phyloP scores from a whole-genome alignment of 805 yeast species.

The Pichia californica region DNA sequence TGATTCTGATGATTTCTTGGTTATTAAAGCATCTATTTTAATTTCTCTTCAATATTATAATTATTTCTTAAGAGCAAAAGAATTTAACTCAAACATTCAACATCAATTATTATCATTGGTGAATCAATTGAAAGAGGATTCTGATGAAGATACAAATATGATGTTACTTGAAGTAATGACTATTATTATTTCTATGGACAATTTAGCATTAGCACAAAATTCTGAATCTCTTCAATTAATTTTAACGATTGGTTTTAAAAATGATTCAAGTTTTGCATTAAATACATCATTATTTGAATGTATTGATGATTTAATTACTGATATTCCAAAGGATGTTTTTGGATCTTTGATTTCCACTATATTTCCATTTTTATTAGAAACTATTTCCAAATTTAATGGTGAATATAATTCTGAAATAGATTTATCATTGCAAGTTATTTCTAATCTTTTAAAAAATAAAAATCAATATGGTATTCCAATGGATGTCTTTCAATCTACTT shows the following conservation, averaged over 20 bases:
- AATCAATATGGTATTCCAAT: slow-evolving; percentile 16
- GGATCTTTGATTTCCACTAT: slow-evolving; percentile 41
- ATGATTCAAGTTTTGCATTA: slow-evolving; percentile 68
- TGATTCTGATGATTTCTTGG: slow-evolving; percentile 18
- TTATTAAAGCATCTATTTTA: slow-evolving; percentile 30
- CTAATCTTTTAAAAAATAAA: slow-evolving; percentile 42
- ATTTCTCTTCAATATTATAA: slow-evolving; percentile 47
- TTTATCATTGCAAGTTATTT: slow-evolving; percentile 51
- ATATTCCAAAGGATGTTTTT: slow-evolving; percentile 40
- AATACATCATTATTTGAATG: slow-evolving; percentile 64
- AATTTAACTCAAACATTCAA: slow-evolving; percentile 24
- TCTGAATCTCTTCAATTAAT: slow-evolving; percentile 45
- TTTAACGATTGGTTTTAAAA: slow-evolving; percentile 59
- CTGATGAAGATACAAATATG: slow-evolving; percentile 78
- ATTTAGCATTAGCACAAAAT: slow-evolving; percentile 26
- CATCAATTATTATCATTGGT: slow-evolving; percentile 31
- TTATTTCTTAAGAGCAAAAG: slow-evolving; percentile 26
- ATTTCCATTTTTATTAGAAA: slow-evolving; percentile 44
- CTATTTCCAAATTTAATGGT: slow-evolving; percentile 30
- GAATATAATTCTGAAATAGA: slow-evolving; percentile 58
- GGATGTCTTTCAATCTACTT: slow-evolving; percentile 35
- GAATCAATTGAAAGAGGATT: slow-evolving; percentile 43
- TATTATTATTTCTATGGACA: slow-evolving; percentile 46
- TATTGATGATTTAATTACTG: slow-evolving; percentile 50
- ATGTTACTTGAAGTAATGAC: slow-evolving; percentile 66